Evolutionary conservation across 2,329 filamentous ascomycete species (phyloP).

Genomic region (Diplodia seriata): DNA sequence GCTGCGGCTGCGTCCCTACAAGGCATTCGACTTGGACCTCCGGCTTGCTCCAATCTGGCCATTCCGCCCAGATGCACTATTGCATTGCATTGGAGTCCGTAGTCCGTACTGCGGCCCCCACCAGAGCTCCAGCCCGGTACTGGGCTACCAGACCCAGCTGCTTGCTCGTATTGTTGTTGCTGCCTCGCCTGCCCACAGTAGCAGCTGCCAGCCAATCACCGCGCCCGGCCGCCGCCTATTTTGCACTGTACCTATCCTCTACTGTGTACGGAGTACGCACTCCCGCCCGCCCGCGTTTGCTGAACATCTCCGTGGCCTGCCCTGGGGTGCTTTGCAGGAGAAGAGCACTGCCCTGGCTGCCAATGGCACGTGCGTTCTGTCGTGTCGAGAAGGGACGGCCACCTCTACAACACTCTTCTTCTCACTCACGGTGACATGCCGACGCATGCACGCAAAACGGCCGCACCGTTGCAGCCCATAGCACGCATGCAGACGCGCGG

Average conservation of each 20-base stretch:
- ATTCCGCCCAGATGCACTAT: constrained; percentile 14
- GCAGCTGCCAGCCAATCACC: neutral
- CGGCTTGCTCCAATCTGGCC: constrained; percentile 18
- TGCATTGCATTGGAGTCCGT: too few relatives aligned
- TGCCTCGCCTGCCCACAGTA: constrained; percentile 1
- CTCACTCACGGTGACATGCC: constrained; percentile 3
- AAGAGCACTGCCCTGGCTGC: too few relatives aligned
- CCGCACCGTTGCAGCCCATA: neutral
- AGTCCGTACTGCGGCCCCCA: constrained; percentile 2
- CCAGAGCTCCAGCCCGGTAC: neutral
- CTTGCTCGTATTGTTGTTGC: neutral
- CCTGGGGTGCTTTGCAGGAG: too few relatives aligned
- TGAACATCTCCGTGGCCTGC: neutral
- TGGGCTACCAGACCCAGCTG: neutral
- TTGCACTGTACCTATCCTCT: constrained; percentile 1
- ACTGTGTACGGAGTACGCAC: neutral
- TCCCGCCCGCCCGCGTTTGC: neutral
- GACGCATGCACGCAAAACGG: neutral
- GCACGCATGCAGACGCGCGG: constrained; percentile 8
- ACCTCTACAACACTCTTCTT: neutral
- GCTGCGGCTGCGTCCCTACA: constrained; percentile 23
- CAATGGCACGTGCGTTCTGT: too few relatives aligned
- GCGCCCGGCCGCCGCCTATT: neutral
- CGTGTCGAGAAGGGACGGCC: too few relatives aligned
- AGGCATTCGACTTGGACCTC: constrained; percentile 16